Percentiles rank a stretch among this genome's conserved stretches.
phyloP scores from a whole-genome alignment of 768 basidiomycete species.

The Mycena haematopus region DNA sequence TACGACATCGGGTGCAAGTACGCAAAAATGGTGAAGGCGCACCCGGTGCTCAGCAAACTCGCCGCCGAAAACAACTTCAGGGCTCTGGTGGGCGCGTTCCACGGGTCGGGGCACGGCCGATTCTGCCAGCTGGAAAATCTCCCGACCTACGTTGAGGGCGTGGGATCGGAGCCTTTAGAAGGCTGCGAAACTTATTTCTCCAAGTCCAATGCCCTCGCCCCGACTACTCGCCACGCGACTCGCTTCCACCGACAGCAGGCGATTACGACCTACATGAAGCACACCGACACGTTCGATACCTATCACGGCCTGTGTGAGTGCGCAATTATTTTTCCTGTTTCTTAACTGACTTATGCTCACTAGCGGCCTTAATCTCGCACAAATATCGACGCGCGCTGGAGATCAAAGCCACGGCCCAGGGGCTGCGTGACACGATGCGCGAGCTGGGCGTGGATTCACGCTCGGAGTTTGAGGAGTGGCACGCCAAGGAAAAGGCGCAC shows the following conservation, averaged over 20 bases:
- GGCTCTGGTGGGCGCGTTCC: not conserved
- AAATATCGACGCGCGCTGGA: conserved; percentile 3
- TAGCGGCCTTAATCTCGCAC: not conserved
- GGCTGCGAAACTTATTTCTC: not conserved
- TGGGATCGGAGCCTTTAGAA: not conserved
- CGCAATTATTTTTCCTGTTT: not conserved
- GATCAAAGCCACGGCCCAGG: not conserved
- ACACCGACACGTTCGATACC: not conserved
- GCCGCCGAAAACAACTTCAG: not conserved
- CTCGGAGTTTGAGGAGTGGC: conserved; percentile 17
- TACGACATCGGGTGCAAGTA: not conserved
- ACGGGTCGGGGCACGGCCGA: not conserved
- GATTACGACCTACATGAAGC: not conserved
- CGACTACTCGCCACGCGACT: not conserved
- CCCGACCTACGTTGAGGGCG: not conserved
- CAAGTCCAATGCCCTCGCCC: not conserved
- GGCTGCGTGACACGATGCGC: not conserved
- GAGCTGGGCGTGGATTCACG: not conserved
- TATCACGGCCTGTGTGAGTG: not conserved
- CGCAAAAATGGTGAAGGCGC: not conserved
- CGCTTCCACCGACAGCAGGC: not conserved
- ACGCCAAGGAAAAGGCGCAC: conserved; percentile 7
- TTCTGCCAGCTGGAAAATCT: not conserved
- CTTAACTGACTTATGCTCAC: not conserved
- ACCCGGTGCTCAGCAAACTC: not conserved